phyloP scores from a whole-genome alignment of 148 eudicot species.

The Talinum fruticosum region DNA sequence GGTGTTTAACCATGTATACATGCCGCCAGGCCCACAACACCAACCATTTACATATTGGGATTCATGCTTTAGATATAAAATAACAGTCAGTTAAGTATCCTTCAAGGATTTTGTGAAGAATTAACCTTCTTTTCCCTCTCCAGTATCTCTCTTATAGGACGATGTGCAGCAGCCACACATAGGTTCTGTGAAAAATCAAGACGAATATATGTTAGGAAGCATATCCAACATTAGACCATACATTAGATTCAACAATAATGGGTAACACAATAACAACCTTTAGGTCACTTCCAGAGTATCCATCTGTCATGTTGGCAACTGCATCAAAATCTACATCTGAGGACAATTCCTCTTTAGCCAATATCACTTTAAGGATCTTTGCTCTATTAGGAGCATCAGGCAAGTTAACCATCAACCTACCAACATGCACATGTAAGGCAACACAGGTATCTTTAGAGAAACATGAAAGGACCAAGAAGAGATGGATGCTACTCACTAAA shows the following conservation, averaged over 20 bases:
- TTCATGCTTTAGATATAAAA: background rate
- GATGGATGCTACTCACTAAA: background rate
- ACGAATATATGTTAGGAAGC: background rate
- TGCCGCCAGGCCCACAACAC: background rate
- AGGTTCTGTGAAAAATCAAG: slow-evolving; percentile 59
- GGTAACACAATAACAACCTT: slow-evolving; percentile 47
- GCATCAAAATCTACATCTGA: slow-evolving; percentile 75
- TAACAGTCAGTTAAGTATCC: background rate
- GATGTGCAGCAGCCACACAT: slow-evolving; percentile 94
- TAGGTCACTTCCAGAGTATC: slow-evolving; percentile 98
- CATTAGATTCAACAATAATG: slow-evolving; percentile 1
- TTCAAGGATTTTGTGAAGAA: slow-evolving; percentile 1
- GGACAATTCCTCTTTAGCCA: slow-evolving; percentile 87
- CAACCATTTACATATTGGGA: background rate
- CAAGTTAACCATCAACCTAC: slow-evolving; percentile 92
- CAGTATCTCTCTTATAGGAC: slow-evolving; percentile 90
- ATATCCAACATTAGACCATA: slow-evolving; percentile 8
- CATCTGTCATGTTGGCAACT: slow-evolving; percentile 89
- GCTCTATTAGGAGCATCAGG: slow-evolving; percentile 95
- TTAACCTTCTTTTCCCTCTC: slow-evolving; percentile 87
- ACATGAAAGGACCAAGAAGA: background rate
- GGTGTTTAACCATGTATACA: background rate
- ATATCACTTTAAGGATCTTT: slow-evolving; percentile 79
- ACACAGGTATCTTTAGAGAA: background rate
- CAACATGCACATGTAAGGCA: background rate